Percentiles rank a stretch among this genome's conserved stretches.
phyloP scores from a whole-genome alignment of 2,329 filamentous ascomycete species.

The Penicillium capsulatum region DNA sequence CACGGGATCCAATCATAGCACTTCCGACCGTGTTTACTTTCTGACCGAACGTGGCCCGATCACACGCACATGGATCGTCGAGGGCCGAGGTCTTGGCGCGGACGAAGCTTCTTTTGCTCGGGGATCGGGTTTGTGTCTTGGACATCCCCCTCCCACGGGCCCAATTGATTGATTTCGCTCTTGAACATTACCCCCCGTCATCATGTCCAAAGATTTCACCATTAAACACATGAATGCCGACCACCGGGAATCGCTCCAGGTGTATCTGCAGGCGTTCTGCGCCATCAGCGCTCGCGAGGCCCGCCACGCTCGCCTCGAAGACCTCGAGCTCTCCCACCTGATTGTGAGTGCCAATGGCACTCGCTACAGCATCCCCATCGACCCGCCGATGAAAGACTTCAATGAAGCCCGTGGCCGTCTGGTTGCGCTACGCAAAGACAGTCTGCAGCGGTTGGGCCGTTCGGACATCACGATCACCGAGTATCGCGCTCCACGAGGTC shows the following conservation, averaged over 20 bases:
- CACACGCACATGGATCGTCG: neutral
- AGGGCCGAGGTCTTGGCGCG: slow-evolving; percentile 22
- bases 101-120: slow-evolving; percentile 1
- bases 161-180: too few relatives aligned
- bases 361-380: slow-evolving; percentile 56
- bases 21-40: neutral
- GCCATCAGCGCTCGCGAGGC: slow-evolving; percentile 54
- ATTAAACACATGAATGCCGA: slow-evolving; percentile 84
- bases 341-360: slow-evolving; percentile 53
- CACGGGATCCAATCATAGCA: neutral
- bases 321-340: slow-evolving; percentile 62
- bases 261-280: slow-evolving; percentile 73
- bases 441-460: slow-evolving; percentile 58
- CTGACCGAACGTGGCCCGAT: neutral
- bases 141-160: slow-evolving; percentile 1
- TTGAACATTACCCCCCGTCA: too few relatives aligned
- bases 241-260: slow-evolving; percentile 67
- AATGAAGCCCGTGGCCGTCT: slow-evolving; percentile 65
- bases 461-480: slow-evolving; percentile 53
- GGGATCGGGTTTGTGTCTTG: too few relatives aligned
- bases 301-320: slow-evolving; percentile 57
- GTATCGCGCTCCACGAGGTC: slow-evolving; percentile 49
- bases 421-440: slow-evolving; percentile 66
- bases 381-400: slow-evolving; percentile 66
- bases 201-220: slow-evolving; percentile 54